These are phyloP conservation scores for Moniliella sp. DNA, from an alignment of 1,284 basidiomycete species.

Conservation along the genomic window DNA sequence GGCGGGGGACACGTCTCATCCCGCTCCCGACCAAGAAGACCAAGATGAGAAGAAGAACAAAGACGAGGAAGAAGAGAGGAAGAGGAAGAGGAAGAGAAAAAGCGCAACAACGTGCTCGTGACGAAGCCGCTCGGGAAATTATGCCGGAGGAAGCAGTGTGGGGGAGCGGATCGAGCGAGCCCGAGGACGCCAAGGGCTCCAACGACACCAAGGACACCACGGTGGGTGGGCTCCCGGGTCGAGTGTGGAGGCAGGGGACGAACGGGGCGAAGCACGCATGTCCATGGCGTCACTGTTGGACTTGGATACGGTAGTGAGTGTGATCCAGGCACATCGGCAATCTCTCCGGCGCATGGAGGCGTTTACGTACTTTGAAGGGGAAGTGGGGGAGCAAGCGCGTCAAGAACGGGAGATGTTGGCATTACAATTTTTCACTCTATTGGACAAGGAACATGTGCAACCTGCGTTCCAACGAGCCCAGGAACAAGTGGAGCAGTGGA, in stretches of 20 bases:
- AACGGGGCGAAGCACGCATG: too few species aligned
- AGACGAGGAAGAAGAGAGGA: neutral
- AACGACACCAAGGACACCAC: neutral
- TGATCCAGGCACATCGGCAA: conserved; percentile 77
- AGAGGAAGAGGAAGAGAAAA: neutral
- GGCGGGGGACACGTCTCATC: neutral
- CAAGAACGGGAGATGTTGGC: conserved; percentile 64
- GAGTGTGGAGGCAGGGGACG: neutral
- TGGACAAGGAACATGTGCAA: conserved; percentile 57
- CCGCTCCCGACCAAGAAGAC: conserved; percentile 3
- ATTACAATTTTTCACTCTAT: conserved; percentile 54
- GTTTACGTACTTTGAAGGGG: conserved; percentile 62
- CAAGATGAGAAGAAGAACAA: conserved; percentile 8
- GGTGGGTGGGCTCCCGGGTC: neutral
- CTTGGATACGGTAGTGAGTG: conserved; percentile 66
- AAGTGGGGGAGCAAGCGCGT: conserved; percentile 52
- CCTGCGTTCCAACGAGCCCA: conserved; percentile 62
- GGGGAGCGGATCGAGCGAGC: neutral
- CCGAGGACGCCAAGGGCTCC: neutral
- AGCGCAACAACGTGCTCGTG: neutral
- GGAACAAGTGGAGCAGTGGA: conserved; percentile 50
- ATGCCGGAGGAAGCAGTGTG: neutral
- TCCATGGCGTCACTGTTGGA: conserved; percentile 70
- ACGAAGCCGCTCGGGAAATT: neutral
- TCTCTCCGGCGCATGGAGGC: conserved; percentile 74